Conservation (phyloP, 805 yeast species). For the Candida dajiaensis region DNA sequence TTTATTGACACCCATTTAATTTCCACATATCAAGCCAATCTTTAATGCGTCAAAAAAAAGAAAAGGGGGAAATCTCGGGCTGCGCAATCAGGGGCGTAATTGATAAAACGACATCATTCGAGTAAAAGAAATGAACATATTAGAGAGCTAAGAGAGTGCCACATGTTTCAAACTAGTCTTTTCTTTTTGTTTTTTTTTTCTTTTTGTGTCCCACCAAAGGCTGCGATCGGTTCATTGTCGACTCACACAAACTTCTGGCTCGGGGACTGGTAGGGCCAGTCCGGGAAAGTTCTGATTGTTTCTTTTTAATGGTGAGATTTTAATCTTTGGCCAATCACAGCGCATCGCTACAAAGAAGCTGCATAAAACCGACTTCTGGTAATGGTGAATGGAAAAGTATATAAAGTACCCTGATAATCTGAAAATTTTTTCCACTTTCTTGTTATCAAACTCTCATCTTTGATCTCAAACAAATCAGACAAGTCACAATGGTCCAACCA, state of each 20-base stretch:
- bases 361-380: constrained; percentile 1
- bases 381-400: background rate
- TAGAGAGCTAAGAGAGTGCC: too few species aligned
- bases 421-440: background rate
- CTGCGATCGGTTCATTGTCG: background rate
- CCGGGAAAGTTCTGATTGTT: background rate
- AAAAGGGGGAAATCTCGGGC: too few species aligned
- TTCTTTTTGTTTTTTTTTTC: too few species aligned
- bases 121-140: too few species aligned
- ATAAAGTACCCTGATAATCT: background rate
- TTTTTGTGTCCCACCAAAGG: background rate
- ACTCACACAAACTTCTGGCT: background rate
- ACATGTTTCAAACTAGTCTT: too few species aligned
- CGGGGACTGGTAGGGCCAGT: background rate
- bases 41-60: background rate
- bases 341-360: background rate
- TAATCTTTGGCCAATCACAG: constrained; percentile 10
- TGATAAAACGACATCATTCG: too few species aligned
- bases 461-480: background rate
- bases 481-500: constrained; percentile 61
- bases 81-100: too few species aligned
- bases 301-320: background rate
- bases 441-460: background rate
- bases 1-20: background rate
- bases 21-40: background rate